Base-by-base conservation (phyloP, 805 yeast species). In the Yarrowia divulgata region DNA sequence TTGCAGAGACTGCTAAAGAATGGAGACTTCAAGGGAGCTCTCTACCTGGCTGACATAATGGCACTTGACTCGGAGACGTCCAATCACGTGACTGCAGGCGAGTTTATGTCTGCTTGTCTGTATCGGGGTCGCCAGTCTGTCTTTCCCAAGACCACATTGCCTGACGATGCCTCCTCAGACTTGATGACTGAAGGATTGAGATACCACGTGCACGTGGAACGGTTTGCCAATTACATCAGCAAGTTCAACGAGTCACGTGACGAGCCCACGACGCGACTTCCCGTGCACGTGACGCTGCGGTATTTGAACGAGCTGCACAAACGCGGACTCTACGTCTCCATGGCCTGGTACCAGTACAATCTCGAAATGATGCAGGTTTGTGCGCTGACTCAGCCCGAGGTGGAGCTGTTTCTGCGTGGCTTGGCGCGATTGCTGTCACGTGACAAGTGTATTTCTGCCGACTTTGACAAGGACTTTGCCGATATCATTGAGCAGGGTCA, bases 311-410 rank as follows among this genome's bases (percentile, higher is more conserved):
- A 60, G 39, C 34, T 60, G 1, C 50, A 60, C 13, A 45, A 60
- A n/a, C 40, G 40, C 3, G 66, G 66, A 1, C 19, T n/a, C 10
- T 60, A 60, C n/a, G 52, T 32, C 14, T 32, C 50, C 7, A 19
- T 34, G 5, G 42, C 18, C 1, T 60, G 66, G 66, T 60, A 60
- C 52, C 29, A 8, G 13, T 60, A 60, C 34, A 60, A 60, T 9
- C 34, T 60, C n/a, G 66, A 60, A 34, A 45, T 60, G 66, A 60
- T 60, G 66, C 66, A 60, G 14, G 13, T n/a, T 1, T 16, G 14
- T 16, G 66, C 66, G 13, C 16, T 60, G 19, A 60, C 52, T 34
- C 52, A 60, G 34, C 16, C 29, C 3, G 66, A 60, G 14, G 32
- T 45, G 1, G 66, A 34, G 13, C 6, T 60, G 34, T 45, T 60